phyloP scores from a whole-genome alignment of 352 stramenopile species.

The Phytophthora pistaciae region DNA sequence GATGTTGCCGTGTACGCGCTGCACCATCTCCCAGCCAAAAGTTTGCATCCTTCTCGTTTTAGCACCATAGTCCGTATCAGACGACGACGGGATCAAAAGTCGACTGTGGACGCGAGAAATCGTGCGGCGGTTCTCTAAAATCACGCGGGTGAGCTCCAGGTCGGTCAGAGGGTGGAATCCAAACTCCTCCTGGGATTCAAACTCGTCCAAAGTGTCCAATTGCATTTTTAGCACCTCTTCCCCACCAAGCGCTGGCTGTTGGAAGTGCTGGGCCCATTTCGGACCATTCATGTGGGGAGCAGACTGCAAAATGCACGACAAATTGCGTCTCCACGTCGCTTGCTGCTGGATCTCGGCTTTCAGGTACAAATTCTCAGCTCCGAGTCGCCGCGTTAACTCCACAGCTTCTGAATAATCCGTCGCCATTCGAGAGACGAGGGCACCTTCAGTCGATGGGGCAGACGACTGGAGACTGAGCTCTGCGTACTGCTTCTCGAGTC shows the following conservation, averaged over 20 bases:
- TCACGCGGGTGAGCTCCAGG: conserved; percentile 35
- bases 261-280: conserved; percentile 25
- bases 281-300: conserved; percentile 19
- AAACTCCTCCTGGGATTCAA: conserved; percentile 39
- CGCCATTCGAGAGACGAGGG: neutral
- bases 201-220: conserved; percentile 24
- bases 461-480: conserved; percentile 34
- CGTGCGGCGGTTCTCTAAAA: conserved; percentile 38
- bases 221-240: conserved; percentile 22
- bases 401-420: conserved; percentile 33
- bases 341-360: conserved; percentile 48
- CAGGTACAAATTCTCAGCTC: conserved; percentile 56
- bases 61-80: conserved; percentile 24
- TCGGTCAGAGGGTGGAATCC: conserved; percentile 44
- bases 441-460: neutral
- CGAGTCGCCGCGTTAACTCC: conserved; percentile 36
- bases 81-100: conserved; percentile 28
- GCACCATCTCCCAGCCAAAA: conserved; percentile 51
- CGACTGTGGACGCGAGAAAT: conserved; percentile 38
- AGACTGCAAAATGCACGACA: conserved; percentile 42
- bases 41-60: conserved; percentile 23
- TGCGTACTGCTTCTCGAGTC: conserved; percentile 46
- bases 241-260: conserved; percentile 18
- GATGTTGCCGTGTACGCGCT: conserved; percentile 36
- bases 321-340: conserved; percentile 39